A percentile compares a stretch with the other conserved stretches of the same genome.
Evolutionary conservation across 257 asterid genomes (phyloP).

Genomic region (Asclepias syriaca): DNA sequence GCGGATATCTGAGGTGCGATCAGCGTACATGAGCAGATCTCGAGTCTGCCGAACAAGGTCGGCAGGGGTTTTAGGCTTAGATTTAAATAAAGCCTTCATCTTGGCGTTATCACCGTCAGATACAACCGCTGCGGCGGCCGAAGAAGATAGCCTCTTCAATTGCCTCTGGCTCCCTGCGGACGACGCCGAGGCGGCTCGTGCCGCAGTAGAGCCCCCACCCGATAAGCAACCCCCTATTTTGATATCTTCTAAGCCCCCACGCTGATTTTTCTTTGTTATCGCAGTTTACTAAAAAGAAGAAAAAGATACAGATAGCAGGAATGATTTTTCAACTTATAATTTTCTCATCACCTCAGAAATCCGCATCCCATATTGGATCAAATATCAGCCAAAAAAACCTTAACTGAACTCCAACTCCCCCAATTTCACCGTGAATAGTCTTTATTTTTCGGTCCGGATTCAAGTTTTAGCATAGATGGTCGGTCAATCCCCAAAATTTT

Average conservation of each 20-base stretch:
- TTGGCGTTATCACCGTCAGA: conserved; percentile 29
- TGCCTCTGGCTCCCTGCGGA: conserved; percentile 26
- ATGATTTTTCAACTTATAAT: background rate
- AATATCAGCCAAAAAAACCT: background rate
- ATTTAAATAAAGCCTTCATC: conserved; percentile 73
- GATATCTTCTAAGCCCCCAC: background rate
- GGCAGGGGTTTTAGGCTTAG: conserved; percentile 79
- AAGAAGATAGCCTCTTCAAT: conserved; percentile 15
- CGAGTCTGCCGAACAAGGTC: conserved; percentile 87
- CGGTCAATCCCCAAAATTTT: background rate
- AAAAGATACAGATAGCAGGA: background rate
- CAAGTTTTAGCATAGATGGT: background rate
- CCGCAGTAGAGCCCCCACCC: conserved; percentile 45
- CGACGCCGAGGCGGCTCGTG: conserved; percentile 38
- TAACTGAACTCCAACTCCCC: background rate
- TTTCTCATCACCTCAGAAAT: background rate
- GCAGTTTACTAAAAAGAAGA: background rate
- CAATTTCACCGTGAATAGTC: background rate
- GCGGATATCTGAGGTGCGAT: conserved; percentile 46
- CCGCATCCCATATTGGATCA: background rate
- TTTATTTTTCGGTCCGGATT: background rate
- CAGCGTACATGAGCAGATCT: conserved; percentile 65
- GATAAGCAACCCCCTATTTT: conserved; percentile 75
- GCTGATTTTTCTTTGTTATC: background rate
- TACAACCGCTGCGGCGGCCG: conserved; percentile 25